Evolutionary conservation across 2,329 filamentous ascomycete species (phyloP).

Genomic region (Pseudocercospora fijiensis): DNA sequence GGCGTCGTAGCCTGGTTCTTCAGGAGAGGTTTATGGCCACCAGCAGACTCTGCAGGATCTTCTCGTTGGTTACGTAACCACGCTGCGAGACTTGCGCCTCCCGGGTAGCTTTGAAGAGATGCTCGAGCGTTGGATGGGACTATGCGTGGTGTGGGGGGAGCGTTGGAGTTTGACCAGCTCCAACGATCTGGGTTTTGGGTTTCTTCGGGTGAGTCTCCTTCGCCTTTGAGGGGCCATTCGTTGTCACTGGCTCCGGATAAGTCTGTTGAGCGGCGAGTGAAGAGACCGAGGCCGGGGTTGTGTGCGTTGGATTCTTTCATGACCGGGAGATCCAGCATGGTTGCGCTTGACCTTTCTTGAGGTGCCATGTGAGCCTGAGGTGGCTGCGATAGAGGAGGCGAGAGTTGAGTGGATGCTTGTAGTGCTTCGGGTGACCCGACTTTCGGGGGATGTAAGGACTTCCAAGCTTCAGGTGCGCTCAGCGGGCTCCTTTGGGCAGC

Average conservation of each 20-base stretch:
- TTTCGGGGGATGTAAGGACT: conserved; percentile 15
- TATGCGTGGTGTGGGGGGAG: conserved; percentile 32
- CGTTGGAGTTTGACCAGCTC: conserved; percentile 34
- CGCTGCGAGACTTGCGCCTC: conserved; percentile 12
- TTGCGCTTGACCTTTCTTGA: neutral
- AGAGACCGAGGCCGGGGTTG: neutral
- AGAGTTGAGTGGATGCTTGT: neutral
- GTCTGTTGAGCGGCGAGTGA: neutral
- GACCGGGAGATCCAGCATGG: neutral
- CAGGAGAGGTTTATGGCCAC: conserved; percentile 8
- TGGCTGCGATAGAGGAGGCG: neutral
- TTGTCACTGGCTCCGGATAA: neutral
- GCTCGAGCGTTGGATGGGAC: conserved; percentile 6
- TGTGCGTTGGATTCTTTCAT: neutral
- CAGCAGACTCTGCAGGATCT: neutral
- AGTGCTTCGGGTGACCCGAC: neutral
- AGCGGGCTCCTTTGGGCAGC: neutral
- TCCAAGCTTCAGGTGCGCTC: conserved; percentile 9
- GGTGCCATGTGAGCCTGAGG: neutral
- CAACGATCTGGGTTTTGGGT: conserved; percentile 22
- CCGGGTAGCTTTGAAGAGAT: conserved; percentile 4
- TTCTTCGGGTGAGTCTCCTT: neutral
- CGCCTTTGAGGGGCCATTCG: conserved; percentile 2
- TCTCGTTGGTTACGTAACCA: conserved; percentile 13
- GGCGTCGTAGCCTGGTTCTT: conserved; percentile 22